Evolutionary conservation across 805 yeast species (phyloP).

Genomic region (Teunomyces gatunensis): DNA sequence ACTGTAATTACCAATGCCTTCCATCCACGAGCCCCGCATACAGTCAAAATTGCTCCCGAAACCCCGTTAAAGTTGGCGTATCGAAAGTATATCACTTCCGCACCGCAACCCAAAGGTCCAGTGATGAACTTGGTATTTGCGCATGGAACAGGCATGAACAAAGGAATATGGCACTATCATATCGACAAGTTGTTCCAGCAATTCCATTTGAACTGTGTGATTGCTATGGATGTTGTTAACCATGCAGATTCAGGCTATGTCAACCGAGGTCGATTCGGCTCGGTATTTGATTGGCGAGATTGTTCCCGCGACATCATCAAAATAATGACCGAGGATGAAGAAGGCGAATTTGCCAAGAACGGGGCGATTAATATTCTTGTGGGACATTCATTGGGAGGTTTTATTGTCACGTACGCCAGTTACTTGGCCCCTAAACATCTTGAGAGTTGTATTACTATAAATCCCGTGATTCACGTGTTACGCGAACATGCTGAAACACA

Average conservation of each 20-base stretch:
- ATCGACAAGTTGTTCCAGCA: slow-evolving; percentile 41
- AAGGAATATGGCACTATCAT: slow-evolving; percentile 60
- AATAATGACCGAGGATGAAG: slow-evolving; percentile 44
- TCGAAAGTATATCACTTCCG: slow-evolving; percentile 14
- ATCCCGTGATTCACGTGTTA: slow-evolving; percentile 50
- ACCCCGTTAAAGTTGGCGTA: slow-evolving; percentile 1
- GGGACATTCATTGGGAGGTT: slow-evolving; percentile 81
- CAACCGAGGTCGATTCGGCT: slow-evolving; percentile 56
- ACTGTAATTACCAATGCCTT: not conserved
- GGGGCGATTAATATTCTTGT: slow-evolving; percentile 46
- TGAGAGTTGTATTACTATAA: slow-evolving; percentile 53
- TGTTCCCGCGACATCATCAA: slow-evolving; percentile 57
- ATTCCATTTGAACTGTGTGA: slow-evolving; percentile 37
- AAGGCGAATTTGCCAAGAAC: slow-evolving; percentile 27
- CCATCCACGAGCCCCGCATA: not conserved
- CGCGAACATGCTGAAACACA: not conserved
- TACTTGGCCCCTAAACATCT: slow-evolving; percentile 52
- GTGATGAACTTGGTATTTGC: slow-evolving; percentile 51
- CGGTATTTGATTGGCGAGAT: slow-evolving; percentile 60
- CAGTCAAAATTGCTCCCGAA: not conserved
- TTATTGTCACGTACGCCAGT: slow-evolving; percentile 47
- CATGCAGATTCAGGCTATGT: slow-evolving; percentile 70
- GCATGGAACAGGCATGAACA: slow-evolving; percentile 68
- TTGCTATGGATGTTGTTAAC: slow-evolving; percentile 56
- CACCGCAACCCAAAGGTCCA: slow-evolving; percentile 14